A percentile compares a stretch with the other conserved stretches of the same genome.
phyloP scores from a whole-genome alignment of 768 basidiomycete species.

The Daedaleopsis nitida region DNA sequence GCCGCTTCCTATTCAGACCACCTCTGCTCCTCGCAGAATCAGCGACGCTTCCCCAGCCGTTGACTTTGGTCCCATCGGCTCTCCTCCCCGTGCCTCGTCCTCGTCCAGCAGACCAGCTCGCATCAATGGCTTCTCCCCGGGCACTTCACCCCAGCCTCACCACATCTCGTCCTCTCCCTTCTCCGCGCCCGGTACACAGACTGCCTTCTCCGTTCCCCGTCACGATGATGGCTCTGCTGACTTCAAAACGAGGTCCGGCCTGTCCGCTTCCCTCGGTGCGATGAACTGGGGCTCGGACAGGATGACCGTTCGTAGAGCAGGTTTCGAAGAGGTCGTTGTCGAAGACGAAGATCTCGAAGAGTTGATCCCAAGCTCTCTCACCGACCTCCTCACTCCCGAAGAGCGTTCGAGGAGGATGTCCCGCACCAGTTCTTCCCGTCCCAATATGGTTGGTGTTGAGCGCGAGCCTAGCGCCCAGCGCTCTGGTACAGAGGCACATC shows the following conservation, averaged over 20 bases:
- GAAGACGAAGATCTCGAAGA: conserved; percentile 85
- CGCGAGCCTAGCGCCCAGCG: conserved; percentile 26
- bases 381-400: conserved; percentile 86
- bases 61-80: conserved; percentile 85
- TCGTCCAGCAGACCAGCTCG: conserved; percentile 38
- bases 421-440: conserved; percentile 56
- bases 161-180: conserved; percentile 68
- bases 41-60: conserved; percentile 39
- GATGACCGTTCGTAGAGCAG: conserved; percentile 12
- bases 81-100: conserved; percentile 58
- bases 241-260: conserved; percentile 46
- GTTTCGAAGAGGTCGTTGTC: conserved; percentile 41
- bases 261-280: conserved; percentile 68
- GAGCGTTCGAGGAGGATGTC: conserved; percentile 85
- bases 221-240: conserved; percentile 32
- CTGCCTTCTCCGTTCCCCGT: conserved; percentile 48
- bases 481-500: conserved; percentile 40
- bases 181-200: conserved; percentile 69
- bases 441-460: conserved; percentile 21
- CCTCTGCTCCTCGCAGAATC: conserved; percentile 52
- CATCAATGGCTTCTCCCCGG: conserved; percentile 53
- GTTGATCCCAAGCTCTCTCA: conserved; percentile 85
- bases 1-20: conserved; percentile 54
- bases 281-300: conserved; percentile 41
- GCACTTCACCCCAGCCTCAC: conserved; percentile 54